A percentile compares a stretch with the other conserved stretches of the same genome.
Evolutionary conservation across 2,329 filamentous ascomycete species (phyloP).

Genomic region (Aureobasidium leucospermi): DNA sequence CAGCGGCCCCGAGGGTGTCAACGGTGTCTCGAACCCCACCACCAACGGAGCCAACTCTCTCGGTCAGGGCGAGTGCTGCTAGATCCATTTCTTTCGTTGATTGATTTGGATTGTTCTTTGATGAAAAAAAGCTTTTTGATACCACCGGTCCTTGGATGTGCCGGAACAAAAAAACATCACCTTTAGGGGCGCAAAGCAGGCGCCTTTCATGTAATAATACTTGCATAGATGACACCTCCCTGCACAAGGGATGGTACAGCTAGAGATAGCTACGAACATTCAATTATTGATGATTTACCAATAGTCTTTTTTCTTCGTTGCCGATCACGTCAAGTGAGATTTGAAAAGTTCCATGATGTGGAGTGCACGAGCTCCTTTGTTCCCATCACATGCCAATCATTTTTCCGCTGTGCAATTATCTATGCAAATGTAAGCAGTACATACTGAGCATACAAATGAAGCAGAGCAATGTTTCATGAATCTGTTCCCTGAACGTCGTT

Average conservation of each 20-base stretch:
- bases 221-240: slow-evolving; percentile 2
- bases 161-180: slow-evolving; percentile 3
- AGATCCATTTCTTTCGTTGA: not conserved
- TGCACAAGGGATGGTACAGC: not conserved
- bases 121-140: not conserved
- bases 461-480: too few species aligned
- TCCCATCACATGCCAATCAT: too few species aligned
- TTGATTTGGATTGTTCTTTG: not conserved
- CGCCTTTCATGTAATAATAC: not conserved
- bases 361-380: too few species aligned
- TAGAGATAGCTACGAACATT: slow-evolving; percentile 6
- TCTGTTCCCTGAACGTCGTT: not conserved
- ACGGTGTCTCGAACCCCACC: slow-evolving; percentile 16
- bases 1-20: slow-evolving; percentile 25
- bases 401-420: too few species aligned
- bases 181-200: not conserved
- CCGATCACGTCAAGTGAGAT: not conserved
- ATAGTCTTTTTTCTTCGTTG: not conserved
- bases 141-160: not conserved
- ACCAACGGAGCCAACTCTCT: slow-evolving; percentile 14
- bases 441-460: too few species aligned
- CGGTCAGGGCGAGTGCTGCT: slow-evolving; percentile 1
- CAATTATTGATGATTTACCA: slow-evolving; percentile 7
- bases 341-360: not conserved
- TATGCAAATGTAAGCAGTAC: too few species aligned